phyloP scores from a whole-genome alignment of 768 basidiomycete genomes.

The Agaricus subrufescens region DNA sequence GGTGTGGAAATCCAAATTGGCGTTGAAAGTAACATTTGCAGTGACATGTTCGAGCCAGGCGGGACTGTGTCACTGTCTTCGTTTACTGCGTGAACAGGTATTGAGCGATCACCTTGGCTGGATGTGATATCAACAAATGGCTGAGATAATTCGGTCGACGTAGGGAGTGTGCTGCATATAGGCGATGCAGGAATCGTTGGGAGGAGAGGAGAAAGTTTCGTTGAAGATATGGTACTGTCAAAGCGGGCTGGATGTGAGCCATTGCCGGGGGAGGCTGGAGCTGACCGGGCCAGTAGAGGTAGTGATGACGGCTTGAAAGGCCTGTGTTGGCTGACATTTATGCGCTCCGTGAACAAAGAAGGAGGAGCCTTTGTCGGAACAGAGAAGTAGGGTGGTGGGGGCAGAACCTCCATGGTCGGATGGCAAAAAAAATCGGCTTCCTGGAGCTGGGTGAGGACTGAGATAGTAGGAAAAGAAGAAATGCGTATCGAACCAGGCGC shows the following conservation, averaged over 20 bases:
- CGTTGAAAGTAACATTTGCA: constrained; percentile 21
- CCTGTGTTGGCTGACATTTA: background rate
- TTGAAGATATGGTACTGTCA: constrained; percentile 6
- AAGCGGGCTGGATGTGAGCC: background rate
- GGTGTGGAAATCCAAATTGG: constrained; percentile 59
- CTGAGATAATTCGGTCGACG: constrained; percentile 18
- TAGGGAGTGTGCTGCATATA: constrained; percentile 44
- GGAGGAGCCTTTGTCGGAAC: background rate
- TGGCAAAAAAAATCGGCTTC: background rate
- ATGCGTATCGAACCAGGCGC: constrained; percentile 1
- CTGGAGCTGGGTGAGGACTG: background rate
- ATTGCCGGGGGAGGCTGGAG: background rate
- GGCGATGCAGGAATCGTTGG: constrained; percentile 60
- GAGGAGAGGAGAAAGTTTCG: constrained; percentile 37
- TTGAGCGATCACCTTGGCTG: constrained; percentile 8
- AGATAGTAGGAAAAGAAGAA: background rate
- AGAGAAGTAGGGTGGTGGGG: constrained; percentile 1
- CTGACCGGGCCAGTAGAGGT: background rate
- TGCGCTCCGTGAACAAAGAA: background rate
- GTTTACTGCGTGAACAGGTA: constrained; percentile 12
- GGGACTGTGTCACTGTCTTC: background rate
- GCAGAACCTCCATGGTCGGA: constrained; percentile 12
- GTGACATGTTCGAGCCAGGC: constrained; percentile 16
- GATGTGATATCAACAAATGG: constrained; percentile 13
- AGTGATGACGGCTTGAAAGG: background rate